Percentiles rank a stretch among this genome's conserved stretches.
Evolutionary conservation across 1,284 basidiomycete genomes (phyloP).

Genomic region (Caloboletus inedulis): DNA sequence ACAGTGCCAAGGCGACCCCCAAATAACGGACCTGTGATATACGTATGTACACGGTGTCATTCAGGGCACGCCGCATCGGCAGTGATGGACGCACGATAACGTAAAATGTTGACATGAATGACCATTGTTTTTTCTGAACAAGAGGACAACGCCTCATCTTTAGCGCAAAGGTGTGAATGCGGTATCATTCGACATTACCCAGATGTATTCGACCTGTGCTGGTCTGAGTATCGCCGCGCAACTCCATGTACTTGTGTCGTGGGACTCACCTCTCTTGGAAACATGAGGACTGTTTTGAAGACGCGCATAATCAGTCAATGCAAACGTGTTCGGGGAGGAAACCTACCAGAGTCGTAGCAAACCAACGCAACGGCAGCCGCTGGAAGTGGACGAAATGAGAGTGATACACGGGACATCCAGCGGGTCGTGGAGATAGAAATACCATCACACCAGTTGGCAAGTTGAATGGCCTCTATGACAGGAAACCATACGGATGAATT

Average conservation of each 20-base stretch:
- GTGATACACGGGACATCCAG: not conserved
- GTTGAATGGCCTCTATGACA: conserved; percentile 11
- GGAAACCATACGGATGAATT: conserved; percentile 14
- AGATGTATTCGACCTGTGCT: conserved; percentile 16
- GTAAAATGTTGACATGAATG: conserved; percentile 17
- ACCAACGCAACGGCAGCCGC: conserved; percentile 18
- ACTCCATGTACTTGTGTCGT: not conserved
- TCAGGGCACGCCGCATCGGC: not conserved
- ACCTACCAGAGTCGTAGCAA: conserved; percentile 19
- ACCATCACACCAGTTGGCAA: conserved; percentile 19
- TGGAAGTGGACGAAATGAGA: not conserved
- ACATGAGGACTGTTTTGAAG: conserved; percentile 15
- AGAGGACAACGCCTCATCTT: not conserved
- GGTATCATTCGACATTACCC: conserved; percentile 12
- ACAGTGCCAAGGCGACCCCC: conserved; percentile 17
- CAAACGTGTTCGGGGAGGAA: not conserved
- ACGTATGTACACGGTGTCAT: too few species aligned
- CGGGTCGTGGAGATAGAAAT: not conserved
- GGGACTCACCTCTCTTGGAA: conserved; percentile 18
- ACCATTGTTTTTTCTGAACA: conserved; percentile 13
- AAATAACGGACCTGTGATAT: conserved; percentile 16
- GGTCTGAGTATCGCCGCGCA: not conserved
- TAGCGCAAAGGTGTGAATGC: not conserved
- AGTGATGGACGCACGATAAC: conserved; percentile 11
- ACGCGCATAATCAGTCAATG: not conserved